A percentile compares a stretch with the other conserved stretches of the same genome.
Conservation (phyloP, 164 flowering plant species). For the Chimonanthus praecox region DNA sequence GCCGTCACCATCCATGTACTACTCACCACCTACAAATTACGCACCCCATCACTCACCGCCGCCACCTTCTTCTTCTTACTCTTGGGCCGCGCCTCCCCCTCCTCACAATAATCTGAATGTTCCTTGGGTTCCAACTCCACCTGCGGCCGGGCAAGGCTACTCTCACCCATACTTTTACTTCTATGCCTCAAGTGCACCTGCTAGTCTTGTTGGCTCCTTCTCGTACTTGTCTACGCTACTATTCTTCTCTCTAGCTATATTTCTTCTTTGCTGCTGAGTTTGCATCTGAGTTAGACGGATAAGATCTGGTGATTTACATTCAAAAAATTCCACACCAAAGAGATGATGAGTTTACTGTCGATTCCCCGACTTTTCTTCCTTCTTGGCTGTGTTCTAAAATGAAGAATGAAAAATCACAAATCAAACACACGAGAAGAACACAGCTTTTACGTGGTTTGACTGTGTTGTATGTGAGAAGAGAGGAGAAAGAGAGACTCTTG, state of each 20-base stretch:
- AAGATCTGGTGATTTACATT: no score
- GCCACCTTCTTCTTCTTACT: conserved; percentile 7
- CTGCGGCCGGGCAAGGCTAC: conserved; percentile 15
- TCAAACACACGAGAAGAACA: no score
- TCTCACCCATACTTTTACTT: conserved; percentile 12
- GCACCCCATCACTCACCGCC: neutral
- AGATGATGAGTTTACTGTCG: no score
- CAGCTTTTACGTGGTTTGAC: no score
- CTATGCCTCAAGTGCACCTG: conserved; percentile 1
- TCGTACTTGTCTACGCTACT: neutral
- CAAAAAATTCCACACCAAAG: no score
- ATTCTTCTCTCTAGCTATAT: neutral
- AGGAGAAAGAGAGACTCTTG: no score
- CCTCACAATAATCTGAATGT: conserved; percentile 5
- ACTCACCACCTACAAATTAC: conserved; percentile 9
- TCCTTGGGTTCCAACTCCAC: conserved; percentile 16
- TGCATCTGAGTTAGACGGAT: neutral
- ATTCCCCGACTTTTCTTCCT: no score
- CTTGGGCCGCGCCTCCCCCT: conserved; percentile 8
- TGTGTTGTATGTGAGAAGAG: no score
- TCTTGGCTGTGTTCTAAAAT: no score
- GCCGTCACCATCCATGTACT: conserved; percentile 11
- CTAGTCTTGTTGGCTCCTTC: neutral
- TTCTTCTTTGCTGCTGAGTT: neutral
- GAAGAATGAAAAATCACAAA: no score